These are phyloP conservation scores for Durio zibethinus DNA, from an alignment of 345 rosid genomes.

Conservation along the genomic window DNA sequence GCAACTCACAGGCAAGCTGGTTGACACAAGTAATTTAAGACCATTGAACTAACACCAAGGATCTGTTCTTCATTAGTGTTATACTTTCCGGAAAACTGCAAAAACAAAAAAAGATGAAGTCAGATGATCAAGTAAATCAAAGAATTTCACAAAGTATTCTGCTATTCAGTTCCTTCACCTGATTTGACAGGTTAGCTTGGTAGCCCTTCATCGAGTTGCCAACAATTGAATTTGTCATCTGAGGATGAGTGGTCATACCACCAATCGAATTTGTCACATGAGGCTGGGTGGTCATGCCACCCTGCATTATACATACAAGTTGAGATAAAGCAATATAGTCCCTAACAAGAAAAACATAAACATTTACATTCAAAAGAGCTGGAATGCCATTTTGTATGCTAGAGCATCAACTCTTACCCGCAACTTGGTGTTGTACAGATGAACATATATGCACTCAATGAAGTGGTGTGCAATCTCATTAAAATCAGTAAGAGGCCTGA, in stretches of 20 bases:
- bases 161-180: constrained; percentile 34
- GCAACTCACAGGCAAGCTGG: constrained; percentile 65
- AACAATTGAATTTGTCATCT: constrained; percentile 44
- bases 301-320: not conserved
- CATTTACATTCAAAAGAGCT: not conserved
- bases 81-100: constrained; percentile 44
- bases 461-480: constrained; percentile 84
- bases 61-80: constrained; percentile 36
- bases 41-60: constrained; percentile 31
- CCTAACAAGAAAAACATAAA: not conserved
- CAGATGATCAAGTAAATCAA: constrained; percentile 1
- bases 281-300: constrained; percentile 13
- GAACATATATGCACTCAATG: constrained; percentile 85
- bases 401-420: constrained; percentile 52
- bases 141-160: not conserved
- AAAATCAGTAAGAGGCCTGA: constrained; percentile 85
- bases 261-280: constrained; percentile 53
- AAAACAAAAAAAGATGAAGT: constrained; percentile 1
- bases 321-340: not conserved
- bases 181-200: constrained; percentile 50
- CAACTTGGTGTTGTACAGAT: constrained; percentile 63
- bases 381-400: not conserved
- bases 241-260: constrained; percentile 45
- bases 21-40: constrained; percentile 53
- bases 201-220: constrained; percentile 42